Conservation (phyloP, 257 asterid species). For the Nyctanthes arbortristis region DNA sequence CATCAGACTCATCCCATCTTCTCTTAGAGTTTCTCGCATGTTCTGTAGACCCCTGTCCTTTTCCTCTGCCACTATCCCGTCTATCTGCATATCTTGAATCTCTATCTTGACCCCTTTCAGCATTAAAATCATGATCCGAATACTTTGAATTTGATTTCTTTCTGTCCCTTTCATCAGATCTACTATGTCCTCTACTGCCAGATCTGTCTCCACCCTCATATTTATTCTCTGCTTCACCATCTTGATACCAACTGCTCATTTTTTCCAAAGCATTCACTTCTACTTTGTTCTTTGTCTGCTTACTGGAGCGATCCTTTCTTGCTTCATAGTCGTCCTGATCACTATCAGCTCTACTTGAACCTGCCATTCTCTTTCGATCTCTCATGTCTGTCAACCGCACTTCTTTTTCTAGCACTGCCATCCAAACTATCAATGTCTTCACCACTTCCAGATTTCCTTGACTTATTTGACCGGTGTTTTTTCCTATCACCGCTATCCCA, state of each 20-base stretch:
- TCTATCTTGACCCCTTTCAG: constrained; percentile 49
- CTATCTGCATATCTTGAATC: constrained; percentile 50
- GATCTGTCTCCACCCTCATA: constrained; percentile 50
- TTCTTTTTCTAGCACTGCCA: constrained; percentile 61
- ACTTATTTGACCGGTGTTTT: constrained; percentile 53
- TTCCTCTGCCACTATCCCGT: constrained; percentile 62
- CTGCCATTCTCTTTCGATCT: constrained; percentile 67
- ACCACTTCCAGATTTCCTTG: constrained; percentile 49
- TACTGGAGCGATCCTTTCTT: constrained; percentile 58
- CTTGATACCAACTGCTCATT: constrained; percentile 84
- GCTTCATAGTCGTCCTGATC: constrained; percentile 73
- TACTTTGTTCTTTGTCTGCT: constrained; percentile 60
- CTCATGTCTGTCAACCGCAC: constrained; percentile 58
- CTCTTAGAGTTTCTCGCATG: constrained; percentile 62
- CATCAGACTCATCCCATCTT: constrained; percentile 80
- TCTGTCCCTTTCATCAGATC: constrained; percentile 56
- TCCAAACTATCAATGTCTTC: constrained; percentile 71
- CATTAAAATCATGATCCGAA: constrained; percentile 44
- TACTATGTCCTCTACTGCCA: constrained; percentile 52
- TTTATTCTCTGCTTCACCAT: constrained; percentile 74
- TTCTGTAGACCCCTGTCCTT: constrained; percentile 50
- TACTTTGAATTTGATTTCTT: constrained; percentile 50
- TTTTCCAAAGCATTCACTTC: constrained; percentile 80
- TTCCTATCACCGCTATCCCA: constrained; percentile 60
- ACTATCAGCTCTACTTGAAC: constrained; percentile 59